Conservation (phyloP, 495 filamentous ascomycete genomes). For the Podospora pseudopauciseta region DNA sequence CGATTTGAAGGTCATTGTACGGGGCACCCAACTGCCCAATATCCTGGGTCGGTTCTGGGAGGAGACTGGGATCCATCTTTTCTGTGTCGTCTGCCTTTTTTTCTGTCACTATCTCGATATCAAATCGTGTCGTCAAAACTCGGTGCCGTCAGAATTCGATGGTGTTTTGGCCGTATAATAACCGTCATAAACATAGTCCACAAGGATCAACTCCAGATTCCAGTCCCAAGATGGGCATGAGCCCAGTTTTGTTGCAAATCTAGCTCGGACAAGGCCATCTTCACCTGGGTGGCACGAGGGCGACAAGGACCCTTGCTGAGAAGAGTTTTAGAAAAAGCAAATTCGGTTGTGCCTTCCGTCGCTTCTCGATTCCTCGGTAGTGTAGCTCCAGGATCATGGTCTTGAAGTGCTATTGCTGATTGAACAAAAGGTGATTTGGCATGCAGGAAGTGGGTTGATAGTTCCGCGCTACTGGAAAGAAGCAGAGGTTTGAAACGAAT, state of each 20-base stretch:
- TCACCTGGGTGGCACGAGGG: neutral
- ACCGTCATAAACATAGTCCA: neutral
- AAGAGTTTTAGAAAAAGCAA: neutral
- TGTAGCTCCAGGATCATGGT: neutral
- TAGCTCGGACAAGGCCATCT: neutral
- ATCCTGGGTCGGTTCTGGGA: neutral
- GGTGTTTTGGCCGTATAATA: neutral
- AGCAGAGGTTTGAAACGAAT: neutral
- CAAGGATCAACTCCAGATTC: neutral
- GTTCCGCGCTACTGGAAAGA: neutral
- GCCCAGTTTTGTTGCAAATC: neutral
- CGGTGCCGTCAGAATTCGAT: neutral
- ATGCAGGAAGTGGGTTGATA: neutral
- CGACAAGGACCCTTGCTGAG: neutral
- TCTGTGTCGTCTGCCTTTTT: neutral
- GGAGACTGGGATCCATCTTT: neutral
- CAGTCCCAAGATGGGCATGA: neutral
- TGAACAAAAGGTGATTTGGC: neutral
- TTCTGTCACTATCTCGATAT: neutral
- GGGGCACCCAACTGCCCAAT: neutral
- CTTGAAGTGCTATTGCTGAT: neutral
- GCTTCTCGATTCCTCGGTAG: neutral
- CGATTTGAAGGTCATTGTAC: constrained; percentile 14
- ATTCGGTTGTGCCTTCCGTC: neutral
- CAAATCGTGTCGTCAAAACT: neutral